These are phyloP conservation scores for Lodderomyces orthopsilosis DNA, from an alignment of 1,139 yeast genomes.

Conservation along the genomic window DNA sequence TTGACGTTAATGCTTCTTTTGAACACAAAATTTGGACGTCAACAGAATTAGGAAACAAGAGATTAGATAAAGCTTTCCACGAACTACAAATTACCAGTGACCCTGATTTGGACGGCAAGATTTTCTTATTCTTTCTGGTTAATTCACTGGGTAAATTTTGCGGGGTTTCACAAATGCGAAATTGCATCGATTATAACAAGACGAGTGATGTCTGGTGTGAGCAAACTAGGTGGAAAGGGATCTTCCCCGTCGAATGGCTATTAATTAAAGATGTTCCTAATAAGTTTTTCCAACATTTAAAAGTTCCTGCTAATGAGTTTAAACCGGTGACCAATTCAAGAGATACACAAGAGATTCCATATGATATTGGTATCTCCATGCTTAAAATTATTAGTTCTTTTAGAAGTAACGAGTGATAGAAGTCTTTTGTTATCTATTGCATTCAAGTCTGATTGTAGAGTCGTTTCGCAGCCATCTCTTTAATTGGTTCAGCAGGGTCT, in stretches of 20 bases:
- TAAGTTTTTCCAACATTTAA: constrained; percentile 41
- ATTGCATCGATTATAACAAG: constrained; percentile 32
- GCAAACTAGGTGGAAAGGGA: constrained; percentile 47
- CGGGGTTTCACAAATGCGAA: constrained; percentile 59
- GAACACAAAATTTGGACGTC: constrained; percentile 57
- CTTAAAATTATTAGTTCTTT: constrained; percentile 40
- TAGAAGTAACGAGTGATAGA: constrained; percentile 14
- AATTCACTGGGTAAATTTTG: constrained; percentile 60
- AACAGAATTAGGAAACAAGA: constrained; percentile 53
- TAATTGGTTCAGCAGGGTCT: not conserved
- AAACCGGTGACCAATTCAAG: constrained; percentile 59
- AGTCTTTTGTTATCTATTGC: no score
- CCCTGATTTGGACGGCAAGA: constrained; percentile 20
- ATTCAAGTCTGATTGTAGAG: no score
- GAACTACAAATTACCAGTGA: constrained; percentile 15
- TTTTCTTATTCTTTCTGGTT: constrained; percentile 56
- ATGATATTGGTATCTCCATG: constrained; percentile 47
- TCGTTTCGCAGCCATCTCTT: not conserved
- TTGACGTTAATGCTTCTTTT: constrained; percentile 51
- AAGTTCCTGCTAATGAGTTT: constrained; percentile 43
- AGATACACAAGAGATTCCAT: constrained; percentile 55
- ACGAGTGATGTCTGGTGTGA: constrained; percentile 50
- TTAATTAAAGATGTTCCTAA: constrained; percentile 51
- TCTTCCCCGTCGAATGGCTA: constrained; percentile 54
- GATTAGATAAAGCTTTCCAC: constrained; percentile 35